These are phyloP conservation scores for Sapria himalayana DNA, from an alignment of 345 rosid species.

Conservation along the genomic window DNA sequence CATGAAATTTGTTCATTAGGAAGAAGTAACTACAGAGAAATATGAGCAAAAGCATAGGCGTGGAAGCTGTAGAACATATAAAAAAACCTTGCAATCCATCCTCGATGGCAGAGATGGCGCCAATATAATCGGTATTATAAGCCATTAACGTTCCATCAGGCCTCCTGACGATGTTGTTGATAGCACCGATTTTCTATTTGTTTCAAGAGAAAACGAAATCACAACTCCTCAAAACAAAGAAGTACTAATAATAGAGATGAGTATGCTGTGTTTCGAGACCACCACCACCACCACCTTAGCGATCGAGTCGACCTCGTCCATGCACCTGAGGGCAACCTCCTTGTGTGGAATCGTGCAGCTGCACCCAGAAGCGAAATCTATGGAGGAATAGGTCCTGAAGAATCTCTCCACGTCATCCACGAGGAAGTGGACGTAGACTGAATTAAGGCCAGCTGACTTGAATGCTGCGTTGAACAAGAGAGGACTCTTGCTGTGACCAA, in stretches of 20 bases:
- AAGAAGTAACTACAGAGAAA: too few relatives aligned
- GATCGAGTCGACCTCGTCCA: conserved; percentile 23
- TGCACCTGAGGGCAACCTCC: conserved; percentile 24
- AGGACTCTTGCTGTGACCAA: conserved; percentile 29
- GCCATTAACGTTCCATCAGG: conserved; percentile 19
- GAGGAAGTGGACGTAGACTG: conserved; percentile 19
- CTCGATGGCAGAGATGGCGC: conserved; percentile 22
- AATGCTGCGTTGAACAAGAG: conserved; percentile 21
- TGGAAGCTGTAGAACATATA: not conserved
- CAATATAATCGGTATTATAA: conserved; percentile 21
- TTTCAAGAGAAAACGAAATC: not conserved
- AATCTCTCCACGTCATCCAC: conserved; percentile 22
- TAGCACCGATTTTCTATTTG: conserved; percentile 14
- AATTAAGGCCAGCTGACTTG: conserved; percentile 20
- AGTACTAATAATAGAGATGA: too few relatives aligned
- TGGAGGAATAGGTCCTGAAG: conserved; percentile 15
- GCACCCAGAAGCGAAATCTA: conserved; percentile 15
- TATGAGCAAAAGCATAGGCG: too few relatives aligned
- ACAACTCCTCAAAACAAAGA: too few relatives aligned
- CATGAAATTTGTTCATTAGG: too few relatives aligned
- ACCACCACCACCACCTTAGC: conserved; percentile 13
- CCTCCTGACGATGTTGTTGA: conserved; percentile 17
- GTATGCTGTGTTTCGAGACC: not conserved
- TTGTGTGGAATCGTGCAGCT: conserved; percentile 34
- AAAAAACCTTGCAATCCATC: conserved; percentile 17